Evolutionary conservation across 2,329 filamentous ascomycete species (phyloP), one percentile per base, ranked within the genome.

Genomic region (Beauveria scarabaeidicola): DNA sequence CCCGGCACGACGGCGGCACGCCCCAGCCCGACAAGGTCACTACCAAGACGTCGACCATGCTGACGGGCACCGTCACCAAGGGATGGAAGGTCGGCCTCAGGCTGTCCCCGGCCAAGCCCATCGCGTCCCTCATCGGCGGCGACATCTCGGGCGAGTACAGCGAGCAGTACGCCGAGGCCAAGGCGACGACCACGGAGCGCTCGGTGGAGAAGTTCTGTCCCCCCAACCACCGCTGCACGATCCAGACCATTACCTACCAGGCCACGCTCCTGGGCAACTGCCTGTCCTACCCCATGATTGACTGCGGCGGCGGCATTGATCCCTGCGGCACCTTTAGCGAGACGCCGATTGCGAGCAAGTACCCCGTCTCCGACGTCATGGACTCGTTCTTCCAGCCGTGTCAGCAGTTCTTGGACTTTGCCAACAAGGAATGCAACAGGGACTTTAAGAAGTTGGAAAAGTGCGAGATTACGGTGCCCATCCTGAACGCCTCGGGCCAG

Each of bases 121-220:
- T n/a, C 3, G 7, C 9, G n/a, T 32, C 11, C 7, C 43, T 23
- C 8, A 19, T 52, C 19, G 19, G n/a, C 6, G 50, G 50, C 19
- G 50, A 52, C 7, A 21, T 52, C 50, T 52, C 50, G 50, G 50
- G 50, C 50, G 50, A 52, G 32, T 52, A 52, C 50, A n/a, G 32
- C 50, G 50, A 52, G 50, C 50, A 52, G 50, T 51, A 40, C 19
- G 19, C 50, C 11, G 19, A 52, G 5, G 48, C 48, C 29, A 52
- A 21, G 29, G n/a, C 29, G n/a, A 52, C 48, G n/a, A 52, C 29
- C 6, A 13, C 36, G 7, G 48, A 52, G 48, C 48, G 48, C 11
- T 38, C 48, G 1, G 48, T 52, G n/a, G 48, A 52, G 4, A 52
- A 52, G 48, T 21, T 32, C 6, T 52, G 48, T 19, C 48, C 48